phyloP scores from a whole-genome alignment of 148 eudicot genomes.

The Hydrangea macrophylla region DNA sequence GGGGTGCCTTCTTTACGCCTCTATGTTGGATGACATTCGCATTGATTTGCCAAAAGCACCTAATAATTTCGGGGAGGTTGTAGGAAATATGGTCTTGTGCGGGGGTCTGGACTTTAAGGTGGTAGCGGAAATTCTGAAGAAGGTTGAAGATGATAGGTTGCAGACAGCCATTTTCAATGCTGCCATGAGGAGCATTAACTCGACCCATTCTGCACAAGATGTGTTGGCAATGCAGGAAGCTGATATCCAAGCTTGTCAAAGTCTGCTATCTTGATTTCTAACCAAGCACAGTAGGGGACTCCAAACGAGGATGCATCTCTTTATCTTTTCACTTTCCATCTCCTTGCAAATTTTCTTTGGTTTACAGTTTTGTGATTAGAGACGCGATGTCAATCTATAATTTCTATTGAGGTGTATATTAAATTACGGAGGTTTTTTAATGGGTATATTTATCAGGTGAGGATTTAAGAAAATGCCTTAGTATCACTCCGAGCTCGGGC shows the following conservation, averaged over 20 bases:
- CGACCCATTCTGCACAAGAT: slow-evolving; percentile 32
- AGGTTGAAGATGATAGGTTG: slow-evolving; percentile 51
- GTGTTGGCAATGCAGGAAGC: slow-evolving; percentile 48
- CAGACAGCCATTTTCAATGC: slow-evolving; percentile 50
- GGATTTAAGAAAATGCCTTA: not conserved
- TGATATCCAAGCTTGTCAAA: slow-evolving; percentile 46
- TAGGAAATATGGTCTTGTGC: slow-evolving; percentile 43
- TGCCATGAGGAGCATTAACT: slow-evolving; percentile 28
- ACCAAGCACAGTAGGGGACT: not conserved
- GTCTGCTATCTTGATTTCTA: not conserved
- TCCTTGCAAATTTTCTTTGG: not conserved
- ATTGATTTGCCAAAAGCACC: slow-evolving; percentile 83
- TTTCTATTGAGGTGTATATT: not conserved
- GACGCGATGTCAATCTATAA: not conserved
- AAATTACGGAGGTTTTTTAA: not conserved
- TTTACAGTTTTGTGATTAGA: not conserved
- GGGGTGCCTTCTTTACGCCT: slow-evolving; percentile 51
- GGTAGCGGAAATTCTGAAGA: slow-evolving; percentile 45
- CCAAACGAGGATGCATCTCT: not conserved
- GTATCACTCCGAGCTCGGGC: not conserved
- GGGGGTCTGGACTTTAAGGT: slow-evolving; percentile 45
- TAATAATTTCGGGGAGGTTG: slow-evolving; percentile 59
- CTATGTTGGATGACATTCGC: slow-evolving; percentile 55
- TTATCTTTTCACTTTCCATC: no score
- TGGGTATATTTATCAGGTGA: not conserved